Conservation (phyloP, 2,329 filamentous ascomycete genomes). For the Pyrenophora teres region DNA sequence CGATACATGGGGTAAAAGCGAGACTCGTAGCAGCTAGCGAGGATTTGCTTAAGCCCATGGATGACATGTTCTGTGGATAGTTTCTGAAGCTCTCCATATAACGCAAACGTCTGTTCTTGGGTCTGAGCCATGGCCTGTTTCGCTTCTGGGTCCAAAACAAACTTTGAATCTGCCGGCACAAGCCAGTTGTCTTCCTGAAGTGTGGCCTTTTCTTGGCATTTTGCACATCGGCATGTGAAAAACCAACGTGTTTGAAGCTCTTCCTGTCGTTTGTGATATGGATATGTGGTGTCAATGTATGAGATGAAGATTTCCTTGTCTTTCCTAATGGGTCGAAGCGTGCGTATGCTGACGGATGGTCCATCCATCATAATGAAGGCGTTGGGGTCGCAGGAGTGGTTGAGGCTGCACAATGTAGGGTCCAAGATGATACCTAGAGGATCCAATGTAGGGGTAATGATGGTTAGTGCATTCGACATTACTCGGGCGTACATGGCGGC, state of each 20-base stretch:
- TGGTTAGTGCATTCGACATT: constrained; percentile 62
- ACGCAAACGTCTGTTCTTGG: constrained; percentile 32
- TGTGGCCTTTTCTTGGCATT: constrained; percentile 51
- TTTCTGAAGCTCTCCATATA: constrained; percentile 32
- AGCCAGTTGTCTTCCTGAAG: constrained; percentile 51
- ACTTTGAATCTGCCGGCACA: constrained; percentile 29
- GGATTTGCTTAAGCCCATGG: constrained; percentile 44
- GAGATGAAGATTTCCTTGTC: constrained; percentile 65
- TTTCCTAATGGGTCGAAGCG: constrained; percentile 57
- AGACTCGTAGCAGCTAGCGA: constrained; percentile 49
- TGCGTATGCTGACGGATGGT: constrained; percentile 55
- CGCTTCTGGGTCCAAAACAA: constrained; percentile 20
- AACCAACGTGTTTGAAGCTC: constrained; percentile 62
- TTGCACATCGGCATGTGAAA: constrained; percentile 62
- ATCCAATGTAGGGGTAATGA: constrained; percentile 61
- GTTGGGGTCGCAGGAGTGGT: constrained; percentile 68
- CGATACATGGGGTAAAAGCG: constrained; percentile 54
- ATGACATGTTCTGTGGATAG: constrained; percentile 37
- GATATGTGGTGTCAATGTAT: constrained; percentile 63
- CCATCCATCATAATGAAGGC: constrained; percentile 63
- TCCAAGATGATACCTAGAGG: constrained; percentile 64
- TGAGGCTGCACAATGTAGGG: constrained; percentile 59
- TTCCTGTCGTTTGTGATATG: constrained; percentile 55
- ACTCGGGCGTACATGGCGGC: constrained; percentile 54
- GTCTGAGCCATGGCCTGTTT: constrained; percentile 28